A percentile compares a stretch with the other conserved stretches of the same genome.
Conservation (phyloP, 2,329 filamentous ascomycete genomes). For the Cladophialophora exuberans region DNA sequence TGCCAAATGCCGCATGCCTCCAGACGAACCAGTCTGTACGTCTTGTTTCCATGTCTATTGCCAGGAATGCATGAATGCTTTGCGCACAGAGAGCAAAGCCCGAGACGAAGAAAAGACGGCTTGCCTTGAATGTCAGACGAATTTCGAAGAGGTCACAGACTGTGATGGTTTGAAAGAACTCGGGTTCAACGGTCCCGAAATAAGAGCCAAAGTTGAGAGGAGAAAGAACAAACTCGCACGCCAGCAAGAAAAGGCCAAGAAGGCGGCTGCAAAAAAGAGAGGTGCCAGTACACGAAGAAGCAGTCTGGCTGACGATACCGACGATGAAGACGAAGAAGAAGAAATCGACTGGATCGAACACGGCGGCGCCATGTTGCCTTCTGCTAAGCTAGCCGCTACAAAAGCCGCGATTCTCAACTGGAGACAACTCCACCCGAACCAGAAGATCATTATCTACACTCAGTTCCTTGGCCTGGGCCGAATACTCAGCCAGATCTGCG, state of each 20-base stretch:
- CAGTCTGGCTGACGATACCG: background rate
- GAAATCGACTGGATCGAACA: conserved; percentile 29
- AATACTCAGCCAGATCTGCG: conserved; percentile 56
- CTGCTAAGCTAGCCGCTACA: conserved; percentile 41
- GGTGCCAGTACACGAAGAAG: background rate
- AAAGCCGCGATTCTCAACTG: conserved; percentile 43
- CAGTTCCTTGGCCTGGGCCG: conserved; percentile 60
- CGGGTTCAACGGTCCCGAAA: conserved; percentile 16
- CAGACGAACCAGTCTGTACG: conserved; percentile 49
- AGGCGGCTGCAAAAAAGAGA: background rate
- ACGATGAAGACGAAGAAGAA: conserved; percentile 15
- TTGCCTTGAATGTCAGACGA: conserved; percentile 29
- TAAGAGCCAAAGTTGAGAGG: conserved; percentile 9
- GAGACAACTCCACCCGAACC: conserved; percentile 44
- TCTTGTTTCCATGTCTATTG: conserved; percentile 63
- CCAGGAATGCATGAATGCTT: conserved; percentile 47
- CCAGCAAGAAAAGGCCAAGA: background rate
- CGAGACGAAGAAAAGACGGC: conserved; percentile 17
- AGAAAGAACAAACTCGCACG: conserved; percentile 5
- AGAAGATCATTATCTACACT: conserved; percentile 64
- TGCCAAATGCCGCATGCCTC: conserved; percentile 44
- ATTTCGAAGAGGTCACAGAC: conserved; percentile 24
- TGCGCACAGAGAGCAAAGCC: conserved; percentile 31
- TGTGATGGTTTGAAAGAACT: conserved; percentile 24
- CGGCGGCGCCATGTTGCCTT: conserved; percentile 34